Evolutionary conservation across 129 eudicot genomes (phyloP).

Genomic region (Centrapalus pauciflorus): DNA sequence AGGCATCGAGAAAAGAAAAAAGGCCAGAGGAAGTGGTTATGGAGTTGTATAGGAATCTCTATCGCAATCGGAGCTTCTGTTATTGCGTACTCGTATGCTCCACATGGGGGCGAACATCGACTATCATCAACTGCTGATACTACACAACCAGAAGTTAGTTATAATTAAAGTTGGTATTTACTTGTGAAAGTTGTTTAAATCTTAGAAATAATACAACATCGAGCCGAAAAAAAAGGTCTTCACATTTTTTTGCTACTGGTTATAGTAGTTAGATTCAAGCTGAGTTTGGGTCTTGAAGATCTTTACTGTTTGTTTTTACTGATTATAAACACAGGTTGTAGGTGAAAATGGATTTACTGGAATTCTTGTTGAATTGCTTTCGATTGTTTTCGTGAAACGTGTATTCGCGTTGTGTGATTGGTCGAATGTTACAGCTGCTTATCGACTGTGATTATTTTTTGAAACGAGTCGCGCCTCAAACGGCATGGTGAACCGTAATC

Average conservation of each 20-base stretch:
- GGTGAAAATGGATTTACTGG: no score
- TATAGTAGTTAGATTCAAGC: slow-evolving; percentile 19
- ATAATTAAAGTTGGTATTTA: background rate
- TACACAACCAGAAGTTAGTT: background rate
- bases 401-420: no score
- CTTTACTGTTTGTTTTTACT: no score
- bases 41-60: slow-evolving; percentile 65
- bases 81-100: slow-evolving; percentile 52
- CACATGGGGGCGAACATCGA: slow-evolving; percentile 28
- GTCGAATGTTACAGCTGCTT: no score
- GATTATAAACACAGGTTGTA: no score
- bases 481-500: no score
- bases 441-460: no score
- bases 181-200: background rate
- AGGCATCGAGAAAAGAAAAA: slow-evolving; percentile 47
- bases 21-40: slow-evolving; percentile 47
- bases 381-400: no score
- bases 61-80: slow-evolving; percentile 56
- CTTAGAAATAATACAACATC: slow-evolving; percentile 17
- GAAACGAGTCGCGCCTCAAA: no score
- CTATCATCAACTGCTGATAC: background rate
- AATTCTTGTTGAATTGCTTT: no score
- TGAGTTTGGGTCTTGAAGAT: no score
- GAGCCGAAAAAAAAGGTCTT: background rate
- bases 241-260: slow-evolving; percentile 27